Evolutionary conservation across 2,329 filamentous ascomycete genomes (phyloP).

Genomic region (Fonsecaea multimorphosa): DNA sequence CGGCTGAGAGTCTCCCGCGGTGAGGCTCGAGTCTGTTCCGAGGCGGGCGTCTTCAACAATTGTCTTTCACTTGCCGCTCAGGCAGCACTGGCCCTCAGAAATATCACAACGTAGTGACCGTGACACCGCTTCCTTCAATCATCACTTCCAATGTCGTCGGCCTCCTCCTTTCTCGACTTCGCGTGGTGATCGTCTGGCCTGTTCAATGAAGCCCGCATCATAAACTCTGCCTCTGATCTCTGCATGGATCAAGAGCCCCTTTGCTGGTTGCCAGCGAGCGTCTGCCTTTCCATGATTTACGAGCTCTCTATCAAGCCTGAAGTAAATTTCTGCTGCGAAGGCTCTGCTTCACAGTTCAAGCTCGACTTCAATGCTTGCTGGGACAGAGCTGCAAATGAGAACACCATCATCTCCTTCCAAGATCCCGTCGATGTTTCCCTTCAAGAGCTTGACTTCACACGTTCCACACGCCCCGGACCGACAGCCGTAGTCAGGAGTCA

Average conservation of each 20-base stretch:
- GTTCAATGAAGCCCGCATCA: neutral
- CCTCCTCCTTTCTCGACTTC: neutral
- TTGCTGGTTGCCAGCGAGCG: too few species aligned
- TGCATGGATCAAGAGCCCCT: neutral
- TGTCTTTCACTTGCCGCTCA: neutral
- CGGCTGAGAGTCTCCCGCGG: neutral
- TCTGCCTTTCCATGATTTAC: neutral
- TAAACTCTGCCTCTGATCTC: neutral
- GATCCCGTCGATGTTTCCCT: conserved; percentile 32
- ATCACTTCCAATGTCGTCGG: neutral
- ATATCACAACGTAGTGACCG: neutral
- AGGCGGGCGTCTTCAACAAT: neutral
- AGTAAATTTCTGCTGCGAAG: neutral
- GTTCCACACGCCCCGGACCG: conserved; percentile 35
- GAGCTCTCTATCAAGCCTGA: neutral
- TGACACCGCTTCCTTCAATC: neutral
- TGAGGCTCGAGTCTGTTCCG: neutral
- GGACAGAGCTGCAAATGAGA: conserved; percentile 35
- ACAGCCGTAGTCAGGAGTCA: conserved; percentile 36
- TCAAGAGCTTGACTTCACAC: conserved; percentile 35
- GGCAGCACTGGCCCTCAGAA: neutral
- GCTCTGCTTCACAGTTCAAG: conserved; percentile 28
- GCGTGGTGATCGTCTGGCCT: neutral
- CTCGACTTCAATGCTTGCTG: conserved; percentile 34
- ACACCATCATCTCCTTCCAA: conserved; percentile 35